Evolutionary conservation across 768 basidiomycete genomes (phyloP).

Genomic region (Agaricus sinodeliciosus): DNA sequence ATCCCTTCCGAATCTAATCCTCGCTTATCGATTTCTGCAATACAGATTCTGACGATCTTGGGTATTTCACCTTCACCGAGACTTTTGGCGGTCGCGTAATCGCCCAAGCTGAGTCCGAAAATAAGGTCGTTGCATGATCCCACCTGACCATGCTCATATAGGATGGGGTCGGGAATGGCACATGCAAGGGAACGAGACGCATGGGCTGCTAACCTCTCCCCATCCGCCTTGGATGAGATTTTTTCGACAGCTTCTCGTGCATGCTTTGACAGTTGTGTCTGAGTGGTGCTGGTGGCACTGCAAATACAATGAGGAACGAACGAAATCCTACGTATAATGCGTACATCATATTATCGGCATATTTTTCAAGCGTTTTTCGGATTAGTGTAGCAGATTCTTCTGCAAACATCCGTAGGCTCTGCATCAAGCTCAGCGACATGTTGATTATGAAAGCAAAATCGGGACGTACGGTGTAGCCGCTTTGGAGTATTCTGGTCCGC

Average conservation of each 20-base stretch:
- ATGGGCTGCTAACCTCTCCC: constrained; percentile 43
- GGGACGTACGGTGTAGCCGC: constrained; percentile 66
- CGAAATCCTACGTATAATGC: constrained; percentile 16
- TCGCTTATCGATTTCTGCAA: constrained; percentile 74
- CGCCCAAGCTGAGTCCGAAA: constrained; percentile 82
- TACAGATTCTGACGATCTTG: constrained; percentile 73
- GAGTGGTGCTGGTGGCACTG: constrained; percentile 74
- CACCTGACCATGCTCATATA: constrained; percentile 74
- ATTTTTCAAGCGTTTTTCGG: constrained; percentile 60
- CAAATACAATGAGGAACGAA: not conserved
- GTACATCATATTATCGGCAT: constrained; percentile 76
- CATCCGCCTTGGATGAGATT: constrained; percentile 69
- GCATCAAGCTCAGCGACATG: not conserved
- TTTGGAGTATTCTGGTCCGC: constrained; percentile 74
- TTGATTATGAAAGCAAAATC: not conserved
- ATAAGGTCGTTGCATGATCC: constrained; percentile 86
- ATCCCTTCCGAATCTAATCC: constrained; percentile 78
- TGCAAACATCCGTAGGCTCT: constrained; percentile 81
- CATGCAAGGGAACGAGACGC: constrained; percentile 59
- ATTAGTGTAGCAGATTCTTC: constrained; percentile 62
- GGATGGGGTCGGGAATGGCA: constrained; percentile 61
- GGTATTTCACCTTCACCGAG: constrained; percentile 70
- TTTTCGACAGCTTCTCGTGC: constrained; percentile 53
- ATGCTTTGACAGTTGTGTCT: constrained; percentile 66
- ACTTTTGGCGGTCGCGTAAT: constrained; percentile 80